Evolutionary conservation across 1,284 basidiomycete species (phyloP).

Genomic region (Cryptococcus maquisensis): DNA sequence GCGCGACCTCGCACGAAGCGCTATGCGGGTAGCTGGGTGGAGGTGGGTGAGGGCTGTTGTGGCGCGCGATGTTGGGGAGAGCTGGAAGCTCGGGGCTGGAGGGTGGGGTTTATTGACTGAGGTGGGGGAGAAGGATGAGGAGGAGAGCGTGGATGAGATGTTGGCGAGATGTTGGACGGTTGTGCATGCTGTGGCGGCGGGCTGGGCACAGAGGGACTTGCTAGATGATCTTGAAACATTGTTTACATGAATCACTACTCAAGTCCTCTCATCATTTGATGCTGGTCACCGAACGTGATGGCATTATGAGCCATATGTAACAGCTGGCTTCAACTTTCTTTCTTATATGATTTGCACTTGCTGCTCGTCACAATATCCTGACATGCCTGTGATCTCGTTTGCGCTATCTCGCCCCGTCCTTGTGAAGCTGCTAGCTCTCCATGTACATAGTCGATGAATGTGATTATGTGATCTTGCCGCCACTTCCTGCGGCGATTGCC

Average conservation of each 20-base stretch:
- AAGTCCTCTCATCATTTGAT: no score
- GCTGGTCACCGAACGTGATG: no score
- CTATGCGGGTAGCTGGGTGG: conserved; percentile 57
- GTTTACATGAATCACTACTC: conserved; percentile 13
- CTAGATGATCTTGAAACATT: conserved; percentile 66
- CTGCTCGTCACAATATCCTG: no score
- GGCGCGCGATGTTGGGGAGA: conserved; percentile 14
- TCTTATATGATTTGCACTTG: no score
- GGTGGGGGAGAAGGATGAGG: conserved; percentile 3
- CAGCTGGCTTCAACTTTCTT: no score
- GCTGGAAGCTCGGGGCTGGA: conserved; percentile 6
- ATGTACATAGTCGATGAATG: no score
- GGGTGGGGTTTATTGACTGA: conserved; percentile 1
- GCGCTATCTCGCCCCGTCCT: no score
- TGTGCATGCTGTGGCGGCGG: conserved; percentile 63
- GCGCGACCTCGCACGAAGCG: conserved; percentile 70
- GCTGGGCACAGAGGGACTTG: conserved; percentile 84
- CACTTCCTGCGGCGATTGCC: no score
- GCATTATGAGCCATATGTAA: no score
- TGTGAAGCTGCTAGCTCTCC: no score
- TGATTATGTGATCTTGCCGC: no score
- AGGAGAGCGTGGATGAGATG: conserved; percentile 27
- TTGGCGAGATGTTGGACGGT: conserved; percentile 70
- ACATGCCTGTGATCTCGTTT: no score
- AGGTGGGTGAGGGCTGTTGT: conserved; percentile 30